Percentiles rank a stretch among this genome's conserved stretches.
These are phyloP conservation scores for Talaromyces sp. DNA, from an alignment of 2,329 filamentous ascomycete species.

Conservation along the genomic window DNA sequence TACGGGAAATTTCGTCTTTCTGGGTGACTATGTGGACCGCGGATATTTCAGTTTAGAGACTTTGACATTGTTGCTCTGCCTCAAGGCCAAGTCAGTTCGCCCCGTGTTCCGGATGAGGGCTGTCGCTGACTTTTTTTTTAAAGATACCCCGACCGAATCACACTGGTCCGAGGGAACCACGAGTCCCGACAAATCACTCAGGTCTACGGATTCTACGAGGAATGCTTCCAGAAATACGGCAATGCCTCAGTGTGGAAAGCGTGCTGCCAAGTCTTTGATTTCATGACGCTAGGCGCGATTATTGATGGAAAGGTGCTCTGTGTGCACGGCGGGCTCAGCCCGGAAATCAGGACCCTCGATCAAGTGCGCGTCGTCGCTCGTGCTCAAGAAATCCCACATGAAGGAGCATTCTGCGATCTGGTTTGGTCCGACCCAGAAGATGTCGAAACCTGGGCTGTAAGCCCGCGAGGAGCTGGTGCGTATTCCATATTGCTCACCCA, in stretches of 20 bases:
- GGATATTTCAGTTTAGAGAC: constrained; percentile 72
- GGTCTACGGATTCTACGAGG: constrained; percentile 75
- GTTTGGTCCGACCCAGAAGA: constrained; percentile 74
- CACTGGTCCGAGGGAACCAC: constrained; percentile 69
- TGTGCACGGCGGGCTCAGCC: constrained; percentile 67
- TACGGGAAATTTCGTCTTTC: constrained; percentile 67
- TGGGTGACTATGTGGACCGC: constrained; percentile 70
- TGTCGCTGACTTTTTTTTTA: constrained; percentile 10
- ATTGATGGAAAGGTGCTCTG: constrained; percentile 72
- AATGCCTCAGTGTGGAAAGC: constrained; percentile 76
- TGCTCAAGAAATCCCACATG: constrained; percentile 72
- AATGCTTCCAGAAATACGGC: constrained; percentile 72
- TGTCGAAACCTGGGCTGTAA: constrained; percentile 66
- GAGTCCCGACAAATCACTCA: constrained; percentile 74
- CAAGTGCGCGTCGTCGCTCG: constrained; percentile 70
- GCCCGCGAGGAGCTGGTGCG: constrained; percentile 61
- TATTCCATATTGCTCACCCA: background rate
- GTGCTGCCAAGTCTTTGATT: constrained; percentile 74
- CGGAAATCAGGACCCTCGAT: constrained; percentile 69
- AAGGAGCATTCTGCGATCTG: constrained; percentile 71
- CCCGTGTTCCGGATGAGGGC: constrained; percentile 2
- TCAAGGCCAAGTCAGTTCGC: constrained; percentile 63
- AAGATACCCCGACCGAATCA: constrained; percentile 68
- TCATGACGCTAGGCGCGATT: constrained; percentile 67
- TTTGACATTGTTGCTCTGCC: constrained; percentile 66